phyloP scores from a whole-genome alignment of 1,284 basidiomycete species.

The Fomitiporia mediterranea region DNA sequence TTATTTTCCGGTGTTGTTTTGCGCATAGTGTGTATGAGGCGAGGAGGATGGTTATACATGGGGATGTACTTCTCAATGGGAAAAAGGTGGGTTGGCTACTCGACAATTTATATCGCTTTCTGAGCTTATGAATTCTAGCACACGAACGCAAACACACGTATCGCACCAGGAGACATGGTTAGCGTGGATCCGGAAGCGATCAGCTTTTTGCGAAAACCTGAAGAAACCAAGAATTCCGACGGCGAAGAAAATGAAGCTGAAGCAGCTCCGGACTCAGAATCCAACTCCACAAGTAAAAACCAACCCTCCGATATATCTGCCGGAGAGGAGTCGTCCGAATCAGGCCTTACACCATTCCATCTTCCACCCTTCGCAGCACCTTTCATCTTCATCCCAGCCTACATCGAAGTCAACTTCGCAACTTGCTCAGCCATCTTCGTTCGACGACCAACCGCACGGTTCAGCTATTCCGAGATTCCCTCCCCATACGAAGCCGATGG shows the following conservation, averaged over 20 bases:
- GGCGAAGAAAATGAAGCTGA: conserved; percentile 12
- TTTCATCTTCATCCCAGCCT: conserved; percentile 93
- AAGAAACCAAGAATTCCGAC: conserved; percentile 22
- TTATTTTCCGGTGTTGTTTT: conserved; percentile 91
- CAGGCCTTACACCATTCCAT: conserved; percentile 66
- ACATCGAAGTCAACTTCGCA: conserved; percentile 86
- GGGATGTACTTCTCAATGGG: conserved; percentile 88
- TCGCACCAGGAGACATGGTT: conserved; percentile 94
- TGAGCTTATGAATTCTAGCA: conserved; percentile 45
- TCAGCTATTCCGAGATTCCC: conserved; percentile 89
- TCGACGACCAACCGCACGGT: conserved; percentile 92
- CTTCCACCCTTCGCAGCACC: conserved; percentile 88
- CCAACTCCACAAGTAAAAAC: conserved; percentile 14
- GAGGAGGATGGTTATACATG: conserved; percentile 80
- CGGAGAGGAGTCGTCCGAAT: conserved; percentile 15
- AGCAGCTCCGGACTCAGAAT: not conserved
- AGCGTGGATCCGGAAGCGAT: conserved; percentile 83
- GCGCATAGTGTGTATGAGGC: conserved; percentile 90
- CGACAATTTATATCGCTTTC: conserved; percentile 3
- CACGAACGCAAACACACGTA: conserved; percentile 80
- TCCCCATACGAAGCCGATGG: conserved; percentile 93
- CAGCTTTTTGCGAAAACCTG: conserved; percentile 58
- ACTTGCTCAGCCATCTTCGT: conserved; percentile 94
- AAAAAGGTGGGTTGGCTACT: conserved; percentile 60
- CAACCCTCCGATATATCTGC: conserved; percentile 16